Percentiles rank a stretch among this genome's conserved stretches.
phyloP scores from a whole-genome alignment of 2,329 filamentous ascomycete genomes.

The Gaeumannomyces sp. region DNA sequence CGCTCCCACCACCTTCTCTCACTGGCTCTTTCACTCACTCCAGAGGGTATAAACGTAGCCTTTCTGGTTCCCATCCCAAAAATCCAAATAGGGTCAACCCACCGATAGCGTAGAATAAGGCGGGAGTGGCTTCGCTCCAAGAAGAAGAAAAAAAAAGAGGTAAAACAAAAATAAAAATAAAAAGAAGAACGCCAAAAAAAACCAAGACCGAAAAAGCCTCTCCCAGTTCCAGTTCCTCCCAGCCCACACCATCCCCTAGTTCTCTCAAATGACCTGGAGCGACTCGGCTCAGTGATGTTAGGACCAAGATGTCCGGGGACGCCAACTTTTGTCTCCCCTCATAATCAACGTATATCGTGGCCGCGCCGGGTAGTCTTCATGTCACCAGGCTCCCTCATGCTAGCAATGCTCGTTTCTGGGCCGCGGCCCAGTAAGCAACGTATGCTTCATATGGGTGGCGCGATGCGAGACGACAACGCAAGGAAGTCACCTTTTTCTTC shows the following conservation, averaged over 20 bases:
- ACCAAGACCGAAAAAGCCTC: not conserved
- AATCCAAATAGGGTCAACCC: not conserved
- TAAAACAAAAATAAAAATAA: not conserved
- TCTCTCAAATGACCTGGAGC: too few species aligned
- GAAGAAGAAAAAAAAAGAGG: conserved; percentile 2
- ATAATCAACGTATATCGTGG: not conserved
- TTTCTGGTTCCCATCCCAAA: not conserved
- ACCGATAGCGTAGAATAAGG: not conserved
- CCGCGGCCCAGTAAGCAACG: not conserved
- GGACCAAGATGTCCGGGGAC: not conserved
- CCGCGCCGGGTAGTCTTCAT: not conserved
- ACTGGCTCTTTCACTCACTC: not conserved
- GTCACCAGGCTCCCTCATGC: not conserved
- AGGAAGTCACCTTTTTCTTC: not conserved
- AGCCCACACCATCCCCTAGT: not conserved
- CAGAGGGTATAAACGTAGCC: not conserved
- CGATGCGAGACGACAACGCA: not conserved
- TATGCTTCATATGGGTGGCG: not conserved
- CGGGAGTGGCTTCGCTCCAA: not conserved
- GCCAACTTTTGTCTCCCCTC: not conserved
- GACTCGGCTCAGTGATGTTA: too few species aligned
- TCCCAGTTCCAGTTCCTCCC: not conserved
- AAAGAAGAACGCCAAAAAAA: conserved; percentile 6
- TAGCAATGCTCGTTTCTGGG: not conserved
- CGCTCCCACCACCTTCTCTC: not conserved